These are phyloP conservation scores for Melastoma malabathricum DNA, from an alignment of 345 rosid genomes.

Conservation along the genomic window DNA sequence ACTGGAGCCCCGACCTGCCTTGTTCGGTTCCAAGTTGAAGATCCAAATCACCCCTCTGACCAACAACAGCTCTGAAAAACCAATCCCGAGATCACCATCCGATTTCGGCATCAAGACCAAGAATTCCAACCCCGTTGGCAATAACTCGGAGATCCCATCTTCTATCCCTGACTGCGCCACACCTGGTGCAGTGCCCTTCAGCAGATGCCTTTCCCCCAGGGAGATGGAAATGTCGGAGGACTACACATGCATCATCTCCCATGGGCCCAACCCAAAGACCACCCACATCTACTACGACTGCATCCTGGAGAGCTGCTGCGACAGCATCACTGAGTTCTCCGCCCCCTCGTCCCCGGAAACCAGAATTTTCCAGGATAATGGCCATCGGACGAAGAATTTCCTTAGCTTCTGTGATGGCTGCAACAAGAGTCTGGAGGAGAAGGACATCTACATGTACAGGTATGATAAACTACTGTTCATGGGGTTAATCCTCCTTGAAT, in stretches of 20 bases:
- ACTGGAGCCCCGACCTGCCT: conserved; percentile 32
- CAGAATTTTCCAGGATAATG: too few species aligned
- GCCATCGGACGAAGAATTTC: conserved; percentile 19
- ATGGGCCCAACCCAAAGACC: conserved; percentile 80
- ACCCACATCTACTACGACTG: conserved; percentile 82
- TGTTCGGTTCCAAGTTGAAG: conserved; percentile 67
- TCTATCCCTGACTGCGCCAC: too few species aligned
- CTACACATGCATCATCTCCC: conserved; percentile 81
- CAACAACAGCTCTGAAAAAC: conserved; percentile 13
- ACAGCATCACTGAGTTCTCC: conserved; percentile 25
- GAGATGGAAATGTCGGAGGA: conserved; percentile 89
- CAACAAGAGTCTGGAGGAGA: conserved; percentile 64
- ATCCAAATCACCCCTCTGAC: conserved; percentile 56
- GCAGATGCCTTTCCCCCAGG: neutral
- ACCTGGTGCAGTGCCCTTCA: too few species aligned
- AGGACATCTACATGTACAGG: conserved; percentile 84
- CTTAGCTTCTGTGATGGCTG: conserved; percentile 62
- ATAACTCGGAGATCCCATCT: conserved; percentile 7
- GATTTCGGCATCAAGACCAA: conserved; percentile 63
- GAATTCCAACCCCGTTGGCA: conserved; percentile 13
- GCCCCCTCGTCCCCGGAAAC: conserved; percentile 2
- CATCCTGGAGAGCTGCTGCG: conserved; percentile 52
- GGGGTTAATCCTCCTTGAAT: neutral
- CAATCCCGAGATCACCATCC: conserved; percentile 45
- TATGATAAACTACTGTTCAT: conserved; percentile 10